Evolutionary conservation across 495 filamentous ascomycete species (phyloP).

Genomic region (Lasiosphaeriaceae sp.): DNA sequence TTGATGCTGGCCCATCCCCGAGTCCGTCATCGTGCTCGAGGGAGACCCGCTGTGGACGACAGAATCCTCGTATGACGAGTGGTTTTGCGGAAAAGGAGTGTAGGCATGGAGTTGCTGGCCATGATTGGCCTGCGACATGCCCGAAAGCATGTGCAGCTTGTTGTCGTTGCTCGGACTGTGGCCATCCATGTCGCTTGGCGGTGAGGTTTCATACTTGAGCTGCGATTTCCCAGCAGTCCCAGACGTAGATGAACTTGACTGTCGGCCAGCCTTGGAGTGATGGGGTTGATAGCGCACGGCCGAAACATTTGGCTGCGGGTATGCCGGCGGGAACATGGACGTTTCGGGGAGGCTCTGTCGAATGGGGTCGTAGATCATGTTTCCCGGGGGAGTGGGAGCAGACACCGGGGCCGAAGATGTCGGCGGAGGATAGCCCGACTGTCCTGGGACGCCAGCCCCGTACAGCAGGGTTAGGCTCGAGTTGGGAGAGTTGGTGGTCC

Average conservation of each 20-base stretch:
- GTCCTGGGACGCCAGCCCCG: conserved; percentile 41
- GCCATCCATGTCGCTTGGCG: conserved; percentile 27
- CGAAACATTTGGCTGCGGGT: conserved; percentile 44
- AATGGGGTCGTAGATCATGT: conserved; percentile 52
- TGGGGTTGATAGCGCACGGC: conserved; percentile 37
- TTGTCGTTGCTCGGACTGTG: conserved; percentile 17
- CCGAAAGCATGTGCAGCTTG: conserved; percentile 22
- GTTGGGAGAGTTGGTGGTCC: conserved; percentile 76
- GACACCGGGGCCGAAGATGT: conserved; percentile 23
- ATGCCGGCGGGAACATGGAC: conserved; percentile 41
- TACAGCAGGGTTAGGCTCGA: conserved; percentile 73
- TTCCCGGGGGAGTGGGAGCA: conserved; percentile 43
- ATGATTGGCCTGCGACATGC: conserved; percentile 13
- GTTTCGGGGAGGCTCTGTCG: conserved; percentile 45
- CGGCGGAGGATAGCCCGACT: conserved; percentile 14
- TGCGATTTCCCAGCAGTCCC: conserved; percentile 30
- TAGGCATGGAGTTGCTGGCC: conserved; percentile 19
- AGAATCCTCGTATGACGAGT: conserved; percentile 30
- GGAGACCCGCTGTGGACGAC: conserved; percentile 30
- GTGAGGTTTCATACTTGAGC: conserved; percentile 33
- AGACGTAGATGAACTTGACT: conserved; percentile 20
- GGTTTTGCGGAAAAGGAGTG: conserved; percentile 27
- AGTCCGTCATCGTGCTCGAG: conserved; percentile 21
- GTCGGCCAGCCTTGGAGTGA: conserved; percentile 16
- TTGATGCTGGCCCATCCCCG: conserved; percentile 11